A percentile compares a stretch with the other conserved stretches of the same genome.
phyloP scores from a whole-genome alignment of 192 early-diverging fungal genomes.

The Linnemannia elongata region DNA sequence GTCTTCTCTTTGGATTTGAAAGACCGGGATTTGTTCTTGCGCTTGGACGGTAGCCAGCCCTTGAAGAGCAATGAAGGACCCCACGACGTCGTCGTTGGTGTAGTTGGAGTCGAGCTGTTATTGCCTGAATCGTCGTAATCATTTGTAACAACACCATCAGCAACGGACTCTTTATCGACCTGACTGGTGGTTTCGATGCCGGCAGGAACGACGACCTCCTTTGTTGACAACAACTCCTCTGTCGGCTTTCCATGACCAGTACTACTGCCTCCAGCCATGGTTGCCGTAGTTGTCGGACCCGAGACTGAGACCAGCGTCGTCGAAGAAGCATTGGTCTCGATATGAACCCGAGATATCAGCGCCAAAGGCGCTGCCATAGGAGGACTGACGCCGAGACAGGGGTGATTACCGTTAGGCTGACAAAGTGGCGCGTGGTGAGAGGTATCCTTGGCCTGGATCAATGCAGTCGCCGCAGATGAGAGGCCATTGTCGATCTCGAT shows the following conservation, averaged over 20 bases:
- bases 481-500: not conserved
- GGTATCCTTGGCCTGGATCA: not conserved
- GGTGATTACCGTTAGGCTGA: not conserved
- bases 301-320: not conserved
- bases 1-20: not conserved
- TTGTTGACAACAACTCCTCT: not conserved
- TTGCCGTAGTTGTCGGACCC: not conserved
- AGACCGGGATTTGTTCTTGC: not conserved
- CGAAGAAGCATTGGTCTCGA: constrained; percentile 14
- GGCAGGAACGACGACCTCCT: not conserved
- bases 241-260: not conserved
- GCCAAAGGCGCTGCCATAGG: not conserved
- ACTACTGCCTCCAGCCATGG: not conserved
- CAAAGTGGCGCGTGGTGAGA: not conserved
- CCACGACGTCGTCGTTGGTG: not conserved
- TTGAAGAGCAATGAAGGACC: not conserved
- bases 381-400: constrained; percentile 7
- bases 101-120: not conserved
- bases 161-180: not conserved
- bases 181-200: not conserved
- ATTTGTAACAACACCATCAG: not conserved
- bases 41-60: not conserved
- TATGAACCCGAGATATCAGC: constrained; percentile 1
- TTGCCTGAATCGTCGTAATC: not conserved
- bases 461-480: not conserved